These are phyloP conservation scores for Salix udensis DNA, from an alignment of 345 rosid genomes.

Conservation along the genomic window DNA sequence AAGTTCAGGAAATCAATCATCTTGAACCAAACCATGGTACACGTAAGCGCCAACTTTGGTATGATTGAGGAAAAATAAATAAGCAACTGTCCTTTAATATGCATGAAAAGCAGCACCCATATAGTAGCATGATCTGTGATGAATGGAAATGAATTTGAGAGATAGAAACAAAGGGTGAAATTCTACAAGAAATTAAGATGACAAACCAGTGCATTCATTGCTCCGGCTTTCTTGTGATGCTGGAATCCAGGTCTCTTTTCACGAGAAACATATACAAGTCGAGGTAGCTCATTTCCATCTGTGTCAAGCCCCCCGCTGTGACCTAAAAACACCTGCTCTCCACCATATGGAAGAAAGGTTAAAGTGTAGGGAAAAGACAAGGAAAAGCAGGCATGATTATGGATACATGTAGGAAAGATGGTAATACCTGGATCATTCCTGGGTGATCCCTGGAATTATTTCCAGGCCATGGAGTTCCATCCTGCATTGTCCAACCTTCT, in stretches of 20 bases:
- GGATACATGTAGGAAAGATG: constrained; percentile 4
- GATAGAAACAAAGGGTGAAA: neutral
- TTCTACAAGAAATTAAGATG: neutral
- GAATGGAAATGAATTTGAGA: neutral
- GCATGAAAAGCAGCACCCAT: neutral
- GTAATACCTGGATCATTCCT: constrained; percentile 88
- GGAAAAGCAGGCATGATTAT: neutral
- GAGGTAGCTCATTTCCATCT: constrained; percentile 96
- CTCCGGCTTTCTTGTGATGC: constrained; percentile 99
- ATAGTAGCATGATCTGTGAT: neutral
- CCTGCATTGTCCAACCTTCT: constrained; percentile 99
- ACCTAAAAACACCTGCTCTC: constrained; percentile 82
- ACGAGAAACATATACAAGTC: constrained; percentile 99
- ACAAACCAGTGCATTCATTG: constrained; percentile 99
- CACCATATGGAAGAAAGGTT: neutral
- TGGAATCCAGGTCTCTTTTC: constrained; percentile 99
- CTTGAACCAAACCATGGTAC: neutral
- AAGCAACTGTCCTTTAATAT: no score
- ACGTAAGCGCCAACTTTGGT: neutral
- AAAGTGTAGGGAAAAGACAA: constrained; percentile 1
- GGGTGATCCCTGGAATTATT: constrained; percentile 99
- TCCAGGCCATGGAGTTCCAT: constrained; percentile 99
- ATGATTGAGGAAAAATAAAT: neutral
- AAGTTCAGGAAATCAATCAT: neutral
- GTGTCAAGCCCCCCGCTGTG: constrained; percentile 98